Conservation (phyloP, 768 basidiomycete species). For the Termitomyces sp. region DNA sequence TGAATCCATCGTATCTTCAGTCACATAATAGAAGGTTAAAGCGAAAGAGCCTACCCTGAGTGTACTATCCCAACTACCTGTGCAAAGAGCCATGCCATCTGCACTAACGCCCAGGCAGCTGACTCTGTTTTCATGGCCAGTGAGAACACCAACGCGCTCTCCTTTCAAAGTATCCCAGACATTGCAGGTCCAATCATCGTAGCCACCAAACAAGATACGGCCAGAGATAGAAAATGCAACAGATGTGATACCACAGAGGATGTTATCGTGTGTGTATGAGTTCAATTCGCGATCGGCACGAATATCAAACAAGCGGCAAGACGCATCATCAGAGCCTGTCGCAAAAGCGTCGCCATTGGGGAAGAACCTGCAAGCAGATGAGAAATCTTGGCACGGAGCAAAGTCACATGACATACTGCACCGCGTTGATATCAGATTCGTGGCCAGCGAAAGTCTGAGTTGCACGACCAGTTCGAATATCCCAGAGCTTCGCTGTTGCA, state of each 20-base stretch:
- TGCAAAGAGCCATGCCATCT: conserved; percentile 98
- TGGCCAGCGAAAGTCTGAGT: conserved; percentile 99
- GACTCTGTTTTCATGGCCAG: conserved; percentile 97
- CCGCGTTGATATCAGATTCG: conserved; percentile 98
- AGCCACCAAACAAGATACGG: conserved; percentile 95
- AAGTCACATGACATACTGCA: conserved; percentile 61
- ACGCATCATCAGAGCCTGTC: conserved; percentile 97
- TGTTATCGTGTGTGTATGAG: conserved; percentile 96
- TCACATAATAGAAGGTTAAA: neutral
- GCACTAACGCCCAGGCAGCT: conserved; percentile 93
- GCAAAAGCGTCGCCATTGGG: conserved; percentile 99
- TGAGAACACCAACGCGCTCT: conserved; percentile 94
- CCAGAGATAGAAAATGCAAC: conserved; percentile 99
- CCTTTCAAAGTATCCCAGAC: conserved; percentile 99
- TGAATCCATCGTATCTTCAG: conserved; percentile 9
- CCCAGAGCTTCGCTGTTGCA: conserved; percentile 98
- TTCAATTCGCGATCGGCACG: conserved; percentile 97
- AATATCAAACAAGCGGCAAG: conserved; percentile 96
- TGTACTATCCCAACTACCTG: conserved; percentile 97
- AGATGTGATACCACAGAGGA: conserved; percentile 97
- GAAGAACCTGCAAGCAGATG: conserved; percentile 74
- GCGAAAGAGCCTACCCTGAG: conserved; percentile 62
- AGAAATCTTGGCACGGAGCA: conserved; percentile 6
- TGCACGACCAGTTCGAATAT: conserved; percentile 95
- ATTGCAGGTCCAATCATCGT: conserved; percentile 99